These are phyloP conservation scores for Lactuca sativa DNA, from an alignment of 129 eudicot species.

Conservation along the genomic window DNA sequence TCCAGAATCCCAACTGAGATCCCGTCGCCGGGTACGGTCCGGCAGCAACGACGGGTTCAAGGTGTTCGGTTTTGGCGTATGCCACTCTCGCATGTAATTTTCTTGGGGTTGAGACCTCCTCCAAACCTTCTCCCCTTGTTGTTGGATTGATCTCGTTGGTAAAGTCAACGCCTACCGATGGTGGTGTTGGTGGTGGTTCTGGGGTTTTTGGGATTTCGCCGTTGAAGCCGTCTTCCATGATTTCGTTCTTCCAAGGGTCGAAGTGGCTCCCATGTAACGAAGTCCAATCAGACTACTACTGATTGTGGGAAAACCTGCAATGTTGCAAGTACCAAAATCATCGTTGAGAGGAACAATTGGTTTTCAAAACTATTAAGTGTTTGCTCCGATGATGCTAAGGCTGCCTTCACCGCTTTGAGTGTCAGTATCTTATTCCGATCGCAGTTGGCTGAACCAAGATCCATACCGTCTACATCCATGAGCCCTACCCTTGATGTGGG, in stretches of 20 bases:
- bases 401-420: too few species aligned
- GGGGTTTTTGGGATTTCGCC: slow-evolving; percentile 72
- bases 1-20: slow-evolving; percentile 41
- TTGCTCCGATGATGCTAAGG: too few species aligned
- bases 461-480: too few species aligned
- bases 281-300: slow-evolving; percentile 1
- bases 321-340: too few species aligned
- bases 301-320: slow-evolving; percentile 20
- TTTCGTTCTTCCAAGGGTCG: too few species aligned
- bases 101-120: slow-evolving; percentile 26
- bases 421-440: too few species aligned
- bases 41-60: too few species aligned
- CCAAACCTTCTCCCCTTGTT: slow-evolving; percentile 35
- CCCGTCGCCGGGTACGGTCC: slow-evolving; percentile 12
- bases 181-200: slow-evolving; percentile 17
- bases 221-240: slow-evolving; percentile 49
- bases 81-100: slow-evolving; percentile 47
- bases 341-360: too few species aligned
- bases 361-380: too few species aligned
- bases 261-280: slow-evolving; percentile 81
- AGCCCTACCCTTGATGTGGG: too few species aligned
- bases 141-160: slow-evolving; percentile 46
- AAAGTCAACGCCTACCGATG: slow-evolving; percentile 37
- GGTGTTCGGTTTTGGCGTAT: too few species aligned
- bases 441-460: too few species aligned